These are phyloP conservation scores for Melampsora abietis-canadensis DNA, from an alignment of 1,284 basidiomycete species.

Conservation along the genomic window DNA sequence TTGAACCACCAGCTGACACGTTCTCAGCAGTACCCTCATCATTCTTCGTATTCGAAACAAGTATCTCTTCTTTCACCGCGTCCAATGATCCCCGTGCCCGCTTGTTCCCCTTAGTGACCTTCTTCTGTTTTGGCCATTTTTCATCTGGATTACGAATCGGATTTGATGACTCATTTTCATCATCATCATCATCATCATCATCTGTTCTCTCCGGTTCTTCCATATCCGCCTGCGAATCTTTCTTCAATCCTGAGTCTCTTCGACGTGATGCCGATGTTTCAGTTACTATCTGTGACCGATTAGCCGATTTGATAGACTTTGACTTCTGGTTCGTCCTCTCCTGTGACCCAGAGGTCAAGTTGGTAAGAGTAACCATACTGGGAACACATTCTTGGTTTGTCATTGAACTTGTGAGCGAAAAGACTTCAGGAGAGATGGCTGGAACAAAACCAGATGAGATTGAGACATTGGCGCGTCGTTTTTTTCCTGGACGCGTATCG, in stretches of 20 bases:
- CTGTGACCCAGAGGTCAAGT: too few species aligned
- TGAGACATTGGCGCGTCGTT: too few species aligned
- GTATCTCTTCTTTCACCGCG: background rate
- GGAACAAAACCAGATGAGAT: too few species aligned
- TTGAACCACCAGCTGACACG: background rate
- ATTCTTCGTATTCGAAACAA: background rate
- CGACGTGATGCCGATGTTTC: background rate
- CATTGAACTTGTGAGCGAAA: too few species aligned
- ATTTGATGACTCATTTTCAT: background rate
- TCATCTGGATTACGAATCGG: constrained; percentile 4
- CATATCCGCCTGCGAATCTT: background rate
- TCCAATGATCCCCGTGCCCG: constrained; percentile 11
- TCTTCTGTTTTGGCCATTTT: constrained; percentile 15
- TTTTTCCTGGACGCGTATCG: too few species aligned
- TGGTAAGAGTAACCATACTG: too few species aligned
- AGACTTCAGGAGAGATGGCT: too few species aligned
- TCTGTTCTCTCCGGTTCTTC: background rate
- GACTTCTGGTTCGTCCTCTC: background rate
- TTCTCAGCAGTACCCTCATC: background rate
- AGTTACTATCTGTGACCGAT: background rate
- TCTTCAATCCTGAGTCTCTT: constrained; percentile 6
- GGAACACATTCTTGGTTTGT: too few species aligned
- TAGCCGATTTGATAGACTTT: background rate
- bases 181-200: background rate
- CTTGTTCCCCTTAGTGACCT: constrained; percentile 4